A percentile compares a stretch with the other conserved stretches of the same genome.
These are phyloP conservation scores for Gossypium rotundifolium DNA, from an alignment of 345 rosid species.

Conservation along the genomic window DNA sequence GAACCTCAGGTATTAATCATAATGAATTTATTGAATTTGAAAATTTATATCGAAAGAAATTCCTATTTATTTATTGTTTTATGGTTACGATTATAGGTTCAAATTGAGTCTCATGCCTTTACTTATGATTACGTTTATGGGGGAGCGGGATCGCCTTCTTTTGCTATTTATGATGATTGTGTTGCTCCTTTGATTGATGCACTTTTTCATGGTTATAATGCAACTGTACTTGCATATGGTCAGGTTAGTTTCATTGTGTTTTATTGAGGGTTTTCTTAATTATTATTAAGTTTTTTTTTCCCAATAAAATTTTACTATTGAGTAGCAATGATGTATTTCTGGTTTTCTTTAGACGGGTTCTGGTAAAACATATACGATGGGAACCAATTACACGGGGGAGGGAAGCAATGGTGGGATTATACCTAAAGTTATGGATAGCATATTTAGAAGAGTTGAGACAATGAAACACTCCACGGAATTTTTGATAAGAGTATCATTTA, in stretches of 20 bases:
- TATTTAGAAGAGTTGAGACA: slow-evolving; percentile 49
- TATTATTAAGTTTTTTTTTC: neutral
- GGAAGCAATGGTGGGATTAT: slow-evolving; percentile 57
- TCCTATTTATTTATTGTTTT: neutral
- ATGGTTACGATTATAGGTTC: slow-evolving; percentile 42
- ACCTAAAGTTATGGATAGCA: slow-evolving; percentile 80
- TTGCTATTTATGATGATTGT: slow-evolving; percentile 50
- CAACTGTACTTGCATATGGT: slow-evolving; percentile 93
- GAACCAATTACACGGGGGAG: slow-evolving; percentile 76
- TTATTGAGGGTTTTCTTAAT: neutral
- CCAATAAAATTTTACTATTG: neutral
- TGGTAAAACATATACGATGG: slow-evolving; percentile 97
- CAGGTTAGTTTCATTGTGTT: slow-evolving; percentile 43
- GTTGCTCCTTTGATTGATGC: slow-evolving; percentile 92
- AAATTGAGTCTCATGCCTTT: slow-evolving; percentile 78
- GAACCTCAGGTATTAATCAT: slow-evolving; percentile 68
- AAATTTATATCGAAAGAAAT: neutral
- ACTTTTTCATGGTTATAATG: slow-evolving; percentile 76
- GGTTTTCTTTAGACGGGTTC: slow-evolving; percentile 67
- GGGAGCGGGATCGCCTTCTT: slow-evolving; percentile 41
- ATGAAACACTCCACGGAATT: slow-evolving; percentile 50
- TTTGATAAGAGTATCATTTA: slow-evolving; percentile 83
- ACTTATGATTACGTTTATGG: slow-evolving; percentile 83
- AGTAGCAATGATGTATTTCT: neutral
- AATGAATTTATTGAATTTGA: neutral